Evolutionary conservation across 2,329 filamentous ascomycete species (phyloP).

Genomic region (Beauveria sp.): DNA sequence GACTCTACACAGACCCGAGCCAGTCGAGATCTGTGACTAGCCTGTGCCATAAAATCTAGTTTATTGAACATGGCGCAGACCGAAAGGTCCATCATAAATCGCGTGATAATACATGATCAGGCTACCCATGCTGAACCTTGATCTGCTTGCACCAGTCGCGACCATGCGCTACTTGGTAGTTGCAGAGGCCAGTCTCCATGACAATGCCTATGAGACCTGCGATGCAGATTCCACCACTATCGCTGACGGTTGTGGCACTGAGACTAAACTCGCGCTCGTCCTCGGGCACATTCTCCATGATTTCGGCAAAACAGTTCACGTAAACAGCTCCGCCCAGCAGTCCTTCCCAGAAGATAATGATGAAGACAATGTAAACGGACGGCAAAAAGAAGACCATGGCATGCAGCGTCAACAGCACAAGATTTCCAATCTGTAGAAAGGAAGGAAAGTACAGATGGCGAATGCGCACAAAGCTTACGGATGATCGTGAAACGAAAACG

Average conservation of each 20-base stretch:
- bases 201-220: conserved; percentile 78
- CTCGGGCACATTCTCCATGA: conserved; percentile 70
- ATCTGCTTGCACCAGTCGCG: conserved; percentile 64
- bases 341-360: conserved; percentile 89
- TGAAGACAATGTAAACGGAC: conserved; percentile 76
- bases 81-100: not conserved
- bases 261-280: conserved; percentile 87
- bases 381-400: conserved; percentile 76
- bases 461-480: conserved; percentile 78
- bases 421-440: conserved; percentile 72
- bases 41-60: not conserved
- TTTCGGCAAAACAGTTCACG: conserved; percentile 92
- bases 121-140: conserved; percentile 22
- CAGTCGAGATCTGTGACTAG: not conserved
- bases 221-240: conserved; percentile 83
- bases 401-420: conserved; percentile 66
- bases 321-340: conserved; percentile 87
- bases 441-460: conserved; percentile 76
- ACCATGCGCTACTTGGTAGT: conserved; percentile 76
- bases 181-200: conserved; percentile 74
- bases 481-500: conserved; percentile 90
- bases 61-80: not conserved
- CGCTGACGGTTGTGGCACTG: conserved; percentile 83
- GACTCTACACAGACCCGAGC: not conserved
- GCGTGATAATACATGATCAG: not conserved